phyloP scores from a whole-genome alignment of 176 grass and related monocot species.

The Carex scoparia region DNA sequence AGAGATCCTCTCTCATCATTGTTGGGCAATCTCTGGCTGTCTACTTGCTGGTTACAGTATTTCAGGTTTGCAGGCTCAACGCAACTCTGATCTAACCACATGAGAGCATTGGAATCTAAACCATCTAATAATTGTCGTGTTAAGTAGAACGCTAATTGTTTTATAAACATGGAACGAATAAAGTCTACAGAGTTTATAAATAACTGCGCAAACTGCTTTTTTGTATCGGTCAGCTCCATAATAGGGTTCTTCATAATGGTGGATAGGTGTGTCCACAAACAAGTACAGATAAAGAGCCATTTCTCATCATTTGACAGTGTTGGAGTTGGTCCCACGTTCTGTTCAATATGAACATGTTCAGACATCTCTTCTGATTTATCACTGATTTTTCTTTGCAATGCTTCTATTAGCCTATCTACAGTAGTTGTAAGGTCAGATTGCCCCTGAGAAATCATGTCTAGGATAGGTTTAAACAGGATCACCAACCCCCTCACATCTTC shows the following conservation, averaged over 20 bases:
- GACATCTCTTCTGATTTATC: slow-evolving; percentile 33
- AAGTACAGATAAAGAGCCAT: slow-evolving; percentile 61
- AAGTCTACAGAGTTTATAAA: slow-evolving; percentile 45
- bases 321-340: slow-evolving; percentile 22
- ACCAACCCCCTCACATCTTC: slow-evolving; percentile 55
- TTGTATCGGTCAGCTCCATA: slow-evolving; percentile 37
- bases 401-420: slow-evolving; percentile 44
- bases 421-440: slow-evolving; percentile 40
- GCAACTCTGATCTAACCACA: slow-evolving; percentile 51
- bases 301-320: slow-evolving; percentile 57
- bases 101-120: slow-evolving; percentile 31
- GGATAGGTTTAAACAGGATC: slow-evolving; percentile 55
- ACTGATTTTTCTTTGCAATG: slow-evolving; percentile 36
- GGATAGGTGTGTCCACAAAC: slow-evolving; percentile 61
- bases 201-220: slow-evolving; percentile 40
- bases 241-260: slow-evolving; percentile 49
- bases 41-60: slow-evolving; percentile 30
- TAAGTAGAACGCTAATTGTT: slow-evolving; percentile 59
- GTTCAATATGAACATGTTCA: slow-evolving; percentile 5
- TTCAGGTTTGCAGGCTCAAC: slow-evolving; percentile 31
- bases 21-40: slow-evolving; percentile 35
- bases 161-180: slow-evolving; percentile 62
- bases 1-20: slow-evolving; percentile 39
- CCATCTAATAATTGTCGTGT: slow-evolving; percentile 43
- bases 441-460: slow-evolving; percentile 42